Percentiles rank a stretch among this genome's conserved stretches.
These are phyloP conservation scores for Toxoplasma gondii DNA, from an alignment of 169 alveolate genomes.

Conservation along the genomic window DNA sequence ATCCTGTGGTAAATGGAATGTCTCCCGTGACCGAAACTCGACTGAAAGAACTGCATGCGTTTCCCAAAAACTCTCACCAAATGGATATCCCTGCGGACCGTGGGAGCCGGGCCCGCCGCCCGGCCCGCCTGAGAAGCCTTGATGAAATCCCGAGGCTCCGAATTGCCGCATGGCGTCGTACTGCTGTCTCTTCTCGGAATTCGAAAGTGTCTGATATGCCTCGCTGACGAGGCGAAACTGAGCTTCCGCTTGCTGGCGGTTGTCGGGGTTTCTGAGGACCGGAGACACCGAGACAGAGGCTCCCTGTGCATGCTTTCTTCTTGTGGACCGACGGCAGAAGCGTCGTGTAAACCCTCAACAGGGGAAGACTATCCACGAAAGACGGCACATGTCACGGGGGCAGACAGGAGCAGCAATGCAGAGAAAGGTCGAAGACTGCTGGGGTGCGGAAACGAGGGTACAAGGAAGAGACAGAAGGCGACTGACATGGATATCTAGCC, in stretches of 20 bases:
- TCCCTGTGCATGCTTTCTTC: not conserved
- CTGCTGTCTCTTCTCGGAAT: slow-evolving; percentile 82
- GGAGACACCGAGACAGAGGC: not conserved
- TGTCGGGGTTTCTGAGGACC: slow-evolving; percentile 83
- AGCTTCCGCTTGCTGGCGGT: slow-evolving; percentile 87
- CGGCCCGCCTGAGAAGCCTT: not conserved
- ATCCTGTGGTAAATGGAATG: no score
- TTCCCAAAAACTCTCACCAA: not conserved
- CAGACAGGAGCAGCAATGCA: no score
- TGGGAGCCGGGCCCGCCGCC: not conserved
- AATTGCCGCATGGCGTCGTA: slow-evolving; percentile 47
- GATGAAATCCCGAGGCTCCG: not conserved
- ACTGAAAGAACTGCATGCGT: not conserved
- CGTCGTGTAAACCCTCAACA: not conserved
- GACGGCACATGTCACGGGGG: no score
- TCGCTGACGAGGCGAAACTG: slow-evolving; percentile 88
- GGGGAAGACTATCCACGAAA: not conserved
- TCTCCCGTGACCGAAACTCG: no score
- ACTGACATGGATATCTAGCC: no score
- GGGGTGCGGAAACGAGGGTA: no score
- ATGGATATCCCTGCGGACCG: not conserved
- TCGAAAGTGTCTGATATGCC: slow-evolving; percentile 91
- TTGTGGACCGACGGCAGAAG: not conserved
- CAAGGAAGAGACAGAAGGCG: no score
- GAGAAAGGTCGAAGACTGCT: no score